A percentile compares a stretch with the other conserved stretches of the same genome.
phyloP scores from a whole-genome alignment of 2,329 filamentous ascomycete species.

The Scedosporium minutisporum region DNA sequence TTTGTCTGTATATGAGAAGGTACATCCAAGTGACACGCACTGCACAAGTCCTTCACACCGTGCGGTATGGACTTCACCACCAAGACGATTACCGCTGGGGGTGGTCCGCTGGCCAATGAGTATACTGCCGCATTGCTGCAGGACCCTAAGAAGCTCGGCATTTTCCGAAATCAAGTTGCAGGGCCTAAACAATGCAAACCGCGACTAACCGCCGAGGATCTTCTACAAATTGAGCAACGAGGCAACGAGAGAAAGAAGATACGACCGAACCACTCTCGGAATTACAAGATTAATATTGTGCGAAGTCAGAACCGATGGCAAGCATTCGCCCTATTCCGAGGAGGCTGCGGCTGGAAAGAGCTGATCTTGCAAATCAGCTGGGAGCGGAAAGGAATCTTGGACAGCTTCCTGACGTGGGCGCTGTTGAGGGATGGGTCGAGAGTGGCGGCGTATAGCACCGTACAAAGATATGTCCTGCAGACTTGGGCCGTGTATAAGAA shows the following conservation, averaged over 20 bases:
- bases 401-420: not conserved
- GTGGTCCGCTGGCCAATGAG: not conserved
- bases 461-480: not conserved
- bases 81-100: not conserved
- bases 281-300: not conserved
- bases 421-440: not conserved
- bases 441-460: not conserved
- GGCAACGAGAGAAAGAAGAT: not conserved
- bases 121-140: not conserved
- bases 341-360: not conserved
- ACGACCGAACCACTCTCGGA: not conserved
- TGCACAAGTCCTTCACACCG: not conserved
- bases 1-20: not conserved
- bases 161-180: not conserved
- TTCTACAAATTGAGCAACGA: not conserved
- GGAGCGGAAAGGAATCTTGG: not conserved
- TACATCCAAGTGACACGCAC: not conserved
- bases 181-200: not conserved
- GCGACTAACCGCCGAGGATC: not conserved
- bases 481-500: slow-evolving; percentile 1
- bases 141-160: not conserved
- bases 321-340: not conserved
- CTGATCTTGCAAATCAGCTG: not conserved
- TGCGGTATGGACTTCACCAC: not conserved
- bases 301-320: not conserved